Conservation (phyloP, 2,329 filamentous ascomycete species). For the Penicillium sumatraense region DNA sequence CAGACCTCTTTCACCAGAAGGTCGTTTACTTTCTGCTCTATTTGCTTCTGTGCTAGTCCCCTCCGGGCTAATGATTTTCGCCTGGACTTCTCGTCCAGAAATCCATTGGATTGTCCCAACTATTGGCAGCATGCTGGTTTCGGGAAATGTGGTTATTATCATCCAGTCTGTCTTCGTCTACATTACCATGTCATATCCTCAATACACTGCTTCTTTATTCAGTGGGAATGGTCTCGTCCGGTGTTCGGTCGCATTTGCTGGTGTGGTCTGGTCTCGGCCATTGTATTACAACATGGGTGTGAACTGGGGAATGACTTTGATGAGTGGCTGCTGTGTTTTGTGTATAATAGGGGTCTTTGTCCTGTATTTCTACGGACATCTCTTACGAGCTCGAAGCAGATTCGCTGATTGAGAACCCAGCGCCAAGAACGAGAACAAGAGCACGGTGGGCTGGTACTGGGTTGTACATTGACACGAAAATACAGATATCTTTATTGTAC, state of each 20-base stretch:
- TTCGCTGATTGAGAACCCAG: too few relatives aligned
- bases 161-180: constrained; percentile 2
- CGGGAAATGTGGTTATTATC: not conserved
- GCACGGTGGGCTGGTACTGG: too few relatives aligned
- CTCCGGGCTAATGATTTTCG: constrained; percentile 38
- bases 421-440: too few relatives aligned
- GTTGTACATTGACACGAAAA: too few relatives aligned
- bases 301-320: not conserved
- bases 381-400: not conserved
- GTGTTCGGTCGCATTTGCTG: not conserved
- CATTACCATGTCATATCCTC: not conserved
- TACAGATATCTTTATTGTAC: too few relatives aligned
- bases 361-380: not conserved
- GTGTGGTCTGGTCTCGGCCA: not conserved
- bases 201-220: constrained; percentile 30
- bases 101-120: constrained; percentile 51
- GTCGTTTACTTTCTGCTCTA: not conserved
- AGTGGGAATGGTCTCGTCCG: constrained; percentile 24
- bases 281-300: not conserved
- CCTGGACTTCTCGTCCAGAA: constrained; percentile 54
- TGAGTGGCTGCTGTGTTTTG: not conserved
- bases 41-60: not conserved
- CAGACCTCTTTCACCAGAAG: not conserved
- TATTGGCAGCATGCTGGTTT: constrained; percentile 4
- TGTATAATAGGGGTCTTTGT: not conserved